These are phyloP conservation scores for Lineolata rhizophorae DNA, from an alignment of 495 filamentous ascomycete species.

Conservation along the genomic window DNA sequence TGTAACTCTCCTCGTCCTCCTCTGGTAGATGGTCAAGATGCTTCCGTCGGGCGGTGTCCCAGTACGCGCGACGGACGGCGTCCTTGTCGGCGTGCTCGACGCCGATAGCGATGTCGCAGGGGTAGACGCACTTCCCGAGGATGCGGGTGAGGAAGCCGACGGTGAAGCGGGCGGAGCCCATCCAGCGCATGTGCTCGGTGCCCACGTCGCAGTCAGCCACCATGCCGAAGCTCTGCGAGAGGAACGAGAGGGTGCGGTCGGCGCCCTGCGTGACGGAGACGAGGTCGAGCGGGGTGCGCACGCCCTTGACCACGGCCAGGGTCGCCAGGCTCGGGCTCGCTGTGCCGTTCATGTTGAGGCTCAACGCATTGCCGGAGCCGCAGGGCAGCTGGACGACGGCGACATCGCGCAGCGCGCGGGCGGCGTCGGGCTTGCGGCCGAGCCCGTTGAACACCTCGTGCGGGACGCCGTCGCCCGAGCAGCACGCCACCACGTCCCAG, in stretches of 20 bases:
- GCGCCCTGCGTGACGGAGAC: constrained; percentile 70
- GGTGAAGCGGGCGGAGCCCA: constrained; percentile 69
- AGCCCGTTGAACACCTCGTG: constrained; percentile 93
- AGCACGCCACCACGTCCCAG: constrained; percentile 68
- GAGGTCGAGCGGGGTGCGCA: constrained; percentile 61
- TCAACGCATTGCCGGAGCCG: constrained; percentile 86
- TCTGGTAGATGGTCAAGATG: background rate
- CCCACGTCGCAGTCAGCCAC: constrained; percentile 75
- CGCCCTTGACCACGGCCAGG: constrained; percentile 63
- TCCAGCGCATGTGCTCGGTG: constrained; percentile 81
- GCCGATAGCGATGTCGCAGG: constrained; percentile 72
- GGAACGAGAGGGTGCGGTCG: constrained; percentile 54
- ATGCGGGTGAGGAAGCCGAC: constrained; percentile 59
- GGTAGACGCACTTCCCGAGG: constrained; percentile 51
- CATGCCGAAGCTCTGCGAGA: constrained; percentile 78
- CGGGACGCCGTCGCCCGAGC: constrained; percentile 79
- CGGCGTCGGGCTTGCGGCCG: constrained; percentile 49
- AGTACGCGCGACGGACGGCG: constrained; percentile 53
- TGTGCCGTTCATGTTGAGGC: constrained; percentile 71
- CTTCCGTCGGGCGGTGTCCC: constrained; percentile 18
- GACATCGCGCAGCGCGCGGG: constrained; percentile 49
- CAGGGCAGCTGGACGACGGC: constrained; percentile 81
- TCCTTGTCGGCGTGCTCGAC: constrained; percentile 58
- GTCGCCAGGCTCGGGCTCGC: constrained; percentile 54
- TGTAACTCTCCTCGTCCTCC: constrained; percentile 1